These are phyloP conservation scores for Wickerhamiella galacta DNA, from an alignment of 805 yeast genomes.

Conservation along the genomic window DNA sequence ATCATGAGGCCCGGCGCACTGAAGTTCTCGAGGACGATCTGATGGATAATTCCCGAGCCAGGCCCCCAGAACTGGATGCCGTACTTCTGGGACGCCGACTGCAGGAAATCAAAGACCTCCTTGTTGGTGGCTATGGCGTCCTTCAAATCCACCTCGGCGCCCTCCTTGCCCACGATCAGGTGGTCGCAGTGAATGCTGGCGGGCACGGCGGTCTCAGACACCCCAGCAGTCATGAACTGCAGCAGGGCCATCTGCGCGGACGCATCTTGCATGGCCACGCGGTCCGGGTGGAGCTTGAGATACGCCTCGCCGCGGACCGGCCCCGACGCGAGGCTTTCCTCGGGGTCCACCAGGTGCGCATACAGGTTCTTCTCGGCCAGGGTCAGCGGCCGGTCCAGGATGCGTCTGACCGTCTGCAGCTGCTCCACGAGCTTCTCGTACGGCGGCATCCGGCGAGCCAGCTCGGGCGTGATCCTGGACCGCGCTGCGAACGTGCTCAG, in stretches of 20 bases:
- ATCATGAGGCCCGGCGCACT: conserved; percentile 93
- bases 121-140: conserved; percentile 72
- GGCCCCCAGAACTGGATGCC: conserved; percentile 99
- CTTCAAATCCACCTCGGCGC: conserved; percentile 70
- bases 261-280: conserved; percentile 99
- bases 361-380: conserved; percentile 88
- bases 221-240: conserved; percentile 95
- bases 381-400: conserved; percentile 67
- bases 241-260: conserved; percentile 98
- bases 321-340: conserved; percentile 46
- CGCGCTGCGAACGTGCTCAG: conserved; percentile 11
- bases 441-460: conserved; percentile 67
- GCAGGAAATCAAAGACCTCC: conserved; percentile 90
- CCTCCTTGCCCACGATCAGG: conserved; percentile 89
- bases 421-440: conserved; percentile 57
- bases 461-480: conserved; percentile 37
- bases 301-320: conserved; percentile 74
- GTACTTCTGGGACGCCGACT: conserved; percentile 83
- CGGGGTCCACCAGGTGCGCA: conserved; percentile 82
- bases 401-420: conserved; percentile 42
- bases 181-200: conserved; percentile 97
- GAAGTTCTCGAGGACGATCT: conserved; percentile 91
- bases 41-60: conserved; percentile 97
- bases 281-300: conserved; percentile 85
- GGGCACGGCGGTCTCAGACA: conserved; percentile 77